phyloP scores from a whole-genome alignment of 768 basidiomycete species.

The Podaxis sp. region DNA sequence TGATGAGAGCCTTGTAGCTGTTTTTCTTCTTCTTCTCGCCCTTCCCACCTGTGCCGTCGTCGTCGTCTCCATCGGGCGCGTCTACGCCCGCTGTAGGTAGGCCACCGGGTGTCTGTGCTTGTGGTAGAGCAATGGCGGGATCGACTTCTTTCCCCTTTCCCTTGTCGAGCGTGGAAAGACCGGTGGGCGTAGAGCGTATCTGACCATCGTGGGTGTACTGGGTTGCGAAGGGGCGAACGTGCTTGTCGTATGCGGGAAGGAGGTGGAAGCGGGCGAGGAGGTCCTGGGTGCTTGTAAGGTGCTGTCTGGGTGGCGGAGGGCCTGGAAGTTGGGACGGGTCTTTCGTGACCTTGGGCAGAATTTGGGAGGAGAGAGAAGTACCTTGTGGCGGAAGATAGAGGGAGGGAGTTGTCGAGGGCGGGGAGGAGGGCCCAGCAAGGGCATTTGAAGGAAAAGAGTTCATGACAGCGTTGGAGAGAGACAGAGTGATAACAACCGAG shows the following conservation, averaged over 20 bases:
- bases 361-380: slow-evolving; percentile 19
- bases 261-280: slow-evolving; percentile 72
- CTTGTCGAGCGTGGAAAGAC: slow-evolving; percentile 31
- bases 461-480: slow-evolving; percentile 31
- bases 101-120: slow-evolving; percentile 11
- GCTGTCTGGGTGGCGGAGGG: slow-evolving; percentile 39
- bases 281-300: slow-evolving; percentile 76
- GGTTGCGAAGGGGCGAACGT: slow-evolving; percentile 55
- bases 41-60: slow-evolving; percentile 52
- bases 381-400: slow-evolving; percentile 43
- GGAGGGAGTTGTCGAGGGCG: slow-evolving; percentile 26
- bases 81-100: slow-evolving; percentile 34
- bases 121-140: slow-evolving; percentile 18
- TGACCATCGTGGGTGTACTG: slow-evolving; percentile 10
- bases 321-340: slow-evolving; percentile 21
- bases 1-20: slow-evolving; percentile 74
- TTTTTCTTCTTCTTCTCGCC: slow-evolving; percentile 76
- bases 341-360: slow-evolving; percentile 1
- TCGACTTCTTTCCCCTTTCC: slow-evolving; percentile 50
- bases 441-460: slow-evolving; percentile 59
- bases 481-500: slow-evolving; percentile 23
- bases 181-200: slow-evolving; percentile 2
- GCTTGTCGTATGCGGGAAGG: slow-evolving; percentile 74
- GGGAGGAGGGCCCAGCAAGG: slow-evolving; percentile 22
- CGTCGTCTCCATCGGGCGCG: slow-evolving; percentile 45